Conservation (phyloP, 2,329 filamentous ascomycete species). For the Lomentospora prolificans region DNA sequence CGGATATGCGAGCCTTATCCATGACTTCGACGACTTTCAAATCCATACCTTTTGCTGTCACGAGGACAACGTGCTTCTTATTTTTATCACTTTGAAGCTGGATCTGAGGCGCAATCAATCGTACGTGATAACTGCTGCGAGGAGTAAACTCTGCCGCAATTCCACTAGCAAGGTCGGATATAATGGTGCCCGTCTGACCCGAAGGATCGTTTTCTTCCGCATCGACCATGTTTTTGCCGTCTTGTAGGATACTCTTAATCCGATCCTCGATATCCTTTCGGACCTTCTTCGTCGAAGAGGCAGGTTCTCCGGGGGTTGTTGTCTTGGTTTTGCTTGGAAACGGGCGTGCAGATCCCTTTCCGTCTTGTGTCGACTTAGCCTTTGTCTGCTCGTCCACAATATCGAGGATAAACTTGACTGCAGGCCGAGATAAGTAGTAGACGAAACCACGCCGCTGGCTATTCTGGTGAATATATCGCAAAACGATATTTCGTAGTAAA, state of each 20-base stretch:
- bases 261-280: constrained; percentile 66
- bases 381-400: constrained; percentile 92
- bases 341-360: constrained; percentile 14
- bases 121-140: constrained; percentile 89
- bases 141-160: constrained; percentile 82
- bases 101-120: constrained; percentile 93
- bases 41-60: constrained; percentile 96
- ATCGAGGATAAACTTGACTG: constrained; percentile 95
- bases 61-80: constrained; percentile 88
- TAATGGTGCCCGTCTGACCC: constrained; percentile 3
- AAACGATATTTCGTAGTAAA: constrained; percentile 83
- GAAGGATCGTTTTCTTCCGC: constrained; percentile 40
- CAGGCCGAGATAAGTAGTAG: constrained; percentile 91
- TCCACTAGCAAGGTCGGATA: constrained; percentile 52
- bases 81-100: constrained; percentile 99
- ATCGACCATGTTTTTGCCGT: constrained; percentile 73
- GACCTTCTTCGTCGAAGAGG: constrained; percentile 36
- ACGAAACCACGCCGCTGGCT: constrained; percentile 92
- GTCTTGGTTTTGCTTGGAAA: constrained; percentile 14
- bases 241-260: constrained; percentile 75
- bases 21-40: constrained; percentile 96
- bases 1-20: constrained; percentile 87
- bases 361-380: constrained; percentile 27
- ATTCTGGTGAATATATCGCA: constrained; percentile 95
- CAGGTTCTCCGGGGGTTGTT: neutral